Evolutionary conservation across 2,329 filamentous ascomycete genomes (phyloP).

Genomic region (Beauveria brongniartii): DNA sequence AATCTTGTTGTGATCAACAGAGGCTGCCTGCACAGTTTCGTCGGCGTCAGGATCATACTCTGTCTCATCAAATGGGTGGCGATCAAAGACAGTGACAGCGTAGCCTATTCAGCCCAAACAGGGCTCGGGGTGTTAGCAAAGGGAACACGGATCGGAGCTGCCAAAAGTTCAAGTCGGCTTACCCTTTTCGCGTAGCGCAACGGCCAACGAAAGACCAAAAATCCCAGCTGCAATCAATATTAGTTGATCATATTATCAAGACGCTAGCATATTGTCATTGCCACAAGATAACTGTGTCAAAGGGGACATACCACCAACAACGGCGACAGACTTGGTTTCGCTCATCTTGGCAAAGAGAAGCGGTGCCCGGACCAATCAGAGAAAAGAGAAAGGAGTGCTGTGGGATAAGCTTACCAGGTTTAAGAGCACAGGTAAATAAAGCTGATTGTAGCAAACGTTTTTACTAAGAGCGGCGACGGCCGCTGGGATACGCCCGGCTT

Average conservation of each 20-base stretch:
- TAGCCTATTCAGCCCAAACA: not conserved
- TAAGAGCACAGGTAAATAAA: conserved; percentile 1
- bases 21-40: conserved; percentile 16
- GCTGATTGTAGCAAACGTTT: not conserved
- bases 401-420: not conserved
- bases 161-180: not conserved
- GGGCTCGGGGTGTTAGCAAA: not conserved
- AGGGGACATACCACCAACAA: conserved; percentile 12
- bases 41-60: conserved; percentile 14
- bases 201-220: conserved; percentile 19
- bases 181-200: conserved; percentile 18
- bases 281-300: not conserved
- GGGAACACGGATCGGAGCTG: not conserved
- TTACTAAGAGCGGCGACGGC: not conserved
- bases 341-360: not conserved
- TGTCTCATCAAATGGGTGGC: conserved; percentile 16
- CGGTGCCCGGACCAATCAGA: not conserved
- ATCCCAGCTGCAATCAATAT: conserved; percentile 16
- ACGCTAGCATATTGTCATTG: not conserved
- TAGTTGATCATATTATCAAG: not conserved
- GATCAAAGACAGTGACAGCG: conserved; percentile 17
- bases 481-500: not conserved
- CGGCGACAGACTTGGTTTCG: conserved; percentile 11
- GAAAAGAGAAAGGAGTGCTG: not conserved
- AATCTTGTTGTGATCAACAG: conserved; percentile 21